Evolutionary conservation across 192 early-diverging fungal genomes (phyloP), one percentile per base, ranked within the genome.

Genomic region (Podila minutissima): DNA sequence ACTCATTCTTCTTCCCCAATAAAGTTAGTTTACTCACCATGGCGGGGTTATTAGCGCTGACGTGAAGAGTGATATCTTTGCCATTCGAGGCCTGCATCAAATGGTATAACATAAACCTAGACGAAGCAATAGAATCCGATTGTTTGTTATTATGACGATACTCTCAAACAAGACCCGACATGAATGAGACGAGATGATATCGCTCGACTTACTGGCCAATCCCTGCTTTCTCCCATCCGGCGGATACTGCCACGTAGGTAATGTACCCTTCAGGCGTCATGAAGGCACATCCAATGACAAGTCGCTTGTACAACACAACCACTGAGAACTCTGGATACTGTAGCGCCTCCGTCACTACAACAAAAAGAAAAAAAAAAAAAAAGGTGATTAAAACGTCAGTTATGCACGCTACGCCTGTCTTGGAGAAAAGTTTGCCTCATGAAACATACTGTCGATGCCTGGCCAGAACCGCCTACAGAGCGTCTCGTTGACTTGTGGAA

Each of bases 201-300:
- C 31, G 11, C 6, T 8, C 12, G 22, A 81, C 84, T 82, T 83
- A 93, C 88, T 91, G 89, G 71, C 91, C 95, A 82, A 97, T 94
- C 7, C 95, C 94, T 0, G 90, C 92, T 48, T 89, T 88, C 66
- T 92, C 91, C 96, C 96, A 98, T 8, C 95, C 95, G 26, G 92
- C 88, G 0, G 86, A 75, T 7, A 98, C 96, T 20, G 92, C 93
- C 59, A 98, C 87, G 71, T 95, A 98, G 26, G 95, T 94, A 37
- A 97, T 89, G 69, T 98, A 98, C 35, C 91, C 94, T 61, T 95
- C 93, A 0, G 96, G 96, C 13, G 95, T 95, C 86, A 97, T 94
- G 69, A 98, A 95, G 4, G 93, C 96, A 85, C 95, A 97, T 5
- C 95, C 96, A 59, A 97, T 86, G 0, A 96, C 93, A 15, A 91